Conservation (phyloP, 306 rosid genomes). For the Cucurbita ficifolia region DNA sequence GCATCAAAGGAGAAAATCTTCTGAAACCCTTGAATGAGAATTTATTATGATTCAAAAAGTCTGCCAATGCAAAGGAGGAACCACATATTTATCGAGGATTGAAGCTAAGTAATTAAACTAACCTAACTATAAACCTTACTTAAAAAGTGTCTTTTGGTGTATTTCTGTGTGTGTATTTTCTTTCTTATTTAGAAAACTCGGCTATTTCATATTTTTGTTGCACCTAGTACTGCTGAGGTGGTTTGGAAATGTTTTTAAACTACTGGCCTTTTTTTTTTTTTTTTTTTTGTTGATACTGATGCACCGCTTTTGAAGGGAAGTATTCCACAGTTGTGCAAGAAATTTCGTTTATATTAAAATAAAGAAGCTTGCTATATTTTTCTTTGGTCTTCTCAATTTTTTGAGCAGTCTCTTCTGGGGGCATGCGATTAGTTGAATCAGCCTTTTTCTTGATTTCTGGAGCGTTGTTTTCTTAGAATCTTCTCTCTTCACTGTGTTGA, state of each 20-base stretch:
- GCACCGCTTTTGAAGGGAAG: too few relatives aligned
- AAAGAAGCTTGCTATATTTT: not conserved
- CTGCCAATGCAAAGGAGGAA: not conserved
- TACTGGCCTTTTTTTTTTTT: too few relatives aligned
- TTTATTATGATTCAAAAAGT: not conserved
- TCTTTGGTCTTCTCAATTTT: not conserved
- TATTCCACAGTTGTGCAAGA: not conserved
- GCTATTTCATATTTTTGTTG: too few relatives aligned
- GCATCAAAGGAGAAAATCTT: not conserved
- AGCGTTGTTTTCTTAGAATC: slow-evolving; percentile 4
- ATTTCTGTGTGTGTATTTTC: too few relatives aligned
- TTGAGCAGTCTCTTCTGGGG: not conserved
- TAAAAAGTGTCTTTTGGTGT: too few relatives aligned
- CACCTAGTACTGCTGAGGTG: too few relatives aligned
- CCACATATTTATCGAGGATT: too few relatives aligned
- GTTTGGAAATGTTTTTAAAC: too few relatives aligned
- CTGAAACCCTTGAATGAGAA: not conserved
- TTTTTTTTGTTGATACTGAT: too few relatives aligned
- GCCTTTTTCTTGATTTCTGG: not conserved
- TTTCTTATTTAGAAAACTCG: too few relatives aligned
- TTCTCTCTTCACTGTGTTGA: slow-evolving; percentile 5
- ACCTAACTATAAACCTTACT: too few relatives aligned
- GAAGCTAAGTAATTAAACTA: too few relatives aligned
- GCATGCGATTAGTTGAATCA: not conserved
- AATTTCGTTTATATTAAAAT: not conserved